Percentiles rank a stretch among this genome's conserved stretches.
phyloP scores from a whole-genome alignment of 2,329 filamentous ascomycete genomes.

The Ceratocystis cacaofunesta region DNA sequence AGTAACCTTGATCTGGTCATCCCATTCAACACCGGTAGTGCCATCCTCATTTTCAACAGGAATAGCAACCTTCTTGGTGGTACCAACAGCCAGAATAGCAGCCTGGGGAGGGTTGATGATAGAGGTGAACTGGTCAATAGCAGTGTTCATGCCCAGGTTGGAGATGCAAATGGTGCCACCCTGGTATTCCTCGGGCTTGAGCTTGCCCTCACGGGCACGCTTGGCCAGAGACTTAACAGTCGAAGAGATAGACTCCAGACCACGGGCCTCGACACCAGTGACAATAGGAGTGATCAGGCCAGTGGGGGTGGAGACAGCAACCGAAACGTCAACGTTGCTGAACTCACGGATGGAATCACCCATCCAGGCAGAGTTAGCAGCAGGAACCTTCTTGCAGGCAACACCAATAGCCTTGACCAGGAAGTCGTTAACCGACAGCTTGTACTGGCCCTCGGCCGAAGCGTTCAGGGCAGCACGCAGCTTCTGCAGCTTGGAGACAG shows the following conservation, averaged over 20 bases:
- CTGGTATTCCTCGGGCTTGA: conserved; percentile 99
- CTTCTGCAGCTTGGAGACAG: conserved; percentile 89
- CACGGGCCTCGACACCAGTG: conserved; percentile 71
- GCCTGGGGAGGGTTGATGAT: conserved; percentile 99
- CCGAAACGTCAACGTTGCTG: conserved; percentile 85
- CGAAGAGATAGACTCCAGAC: conserved; percentile 73
- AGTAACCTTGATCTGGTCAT: conserved; percentile 92
- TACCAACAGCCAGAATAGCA: conserved; percentile 86
- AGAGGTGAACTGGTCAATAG: conserved; percentile 91
- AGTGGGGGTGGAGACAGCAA: conserved; percentile 82
- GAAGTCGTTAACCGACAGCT: conserved; percentile 99
- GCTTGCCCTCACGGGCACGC: conserved; percentile 89
- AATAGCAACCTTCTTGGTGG: conserved; percentile 86
- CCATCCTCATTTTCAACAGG: conserved; percentile 76
- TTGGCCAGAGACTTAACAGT: conserved; percentile 94
- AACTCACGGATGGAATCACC: conserved; percentile 83
- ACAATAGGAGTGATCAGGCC: conserved; percentile 98
- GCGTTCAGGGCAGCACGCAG: conserved; percentile 87
- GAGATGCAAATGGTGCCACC: conserved; percentile 97
- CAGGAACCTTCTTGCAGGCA: conserved; percentile 83
- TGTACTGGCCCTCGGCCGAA: conserved; percentile 82
- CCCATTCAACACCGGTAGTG: conserved; percentile 62
- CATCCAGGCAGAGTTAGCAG: conserved; percentile 92
- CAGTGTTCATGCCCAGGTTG: conserved; percentile 99
- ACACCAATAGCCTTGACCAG: conserved; percentile 88